Evolutionary conservation across 1,139 yeast genomes (phyloP).

Genomic region (Torulaspora pretoriensis): DNA sequence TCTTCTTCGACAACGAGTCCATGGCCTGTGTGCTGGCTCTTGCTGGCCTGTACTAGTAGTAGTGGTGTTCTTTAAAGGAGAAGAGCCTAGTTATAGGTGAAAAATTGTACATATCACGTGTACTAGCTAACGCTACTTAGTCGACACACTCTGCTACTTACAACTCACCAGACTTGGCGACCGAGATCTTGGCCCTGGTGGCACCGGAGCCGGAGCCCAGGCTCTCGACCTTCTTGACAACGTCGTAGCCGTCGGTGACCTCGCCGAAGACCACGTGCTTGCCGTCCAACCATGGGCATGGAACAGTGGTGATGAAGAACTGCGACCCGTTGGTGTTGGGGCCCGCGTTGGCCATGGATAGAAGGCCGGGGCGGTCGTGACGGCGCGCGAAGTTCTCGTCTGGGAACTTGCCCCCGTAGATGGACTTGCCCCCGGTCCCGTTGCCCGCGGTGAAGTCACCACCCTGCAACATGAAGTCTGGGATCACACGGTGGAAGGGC

Average conservation of each 20-base stretch:
- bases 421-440: constrained; percentile 99
- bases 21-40: constrained; percentile 13
- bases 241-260: constrained; percentile 83
- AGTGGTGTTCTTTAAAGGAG: neutral
- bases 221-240: constrained; percentile 87
- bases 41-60: neutral
- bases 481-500: constrained; percentile 97
- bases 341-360: constrained; percentile 99
- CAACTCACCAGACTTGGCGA: constrained; percentile 84
- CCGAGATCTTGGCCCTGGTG: constrained; percentile 70
- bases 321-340: constrained; percentile 99
- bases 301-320: constrained; percentile 96
- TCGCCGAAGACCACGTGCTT: constrained; percentile 99
- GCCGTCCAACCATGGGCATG: constrained; percentile 97
- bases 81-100: neutral
- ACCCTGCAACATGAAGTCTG: constrained; percentile 98
- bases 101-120: neutral
- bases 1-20: constrained; percentile 36
- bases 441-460: constrained; percentile 95
- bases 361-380: constrained; percentile 90
- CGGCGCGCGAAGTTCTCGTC: constrained; percentile 88
- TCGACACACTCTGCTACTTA: constrained; percentile 27
- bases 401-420: constrained; percentile 92
- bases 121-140: neutral
- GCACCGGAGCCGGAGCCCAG: constrained; percentile 83